Evolutionary conservation across 306 rosid genomes (phyloP).

Genomic region (Acacia melanoxylon): DNA sequence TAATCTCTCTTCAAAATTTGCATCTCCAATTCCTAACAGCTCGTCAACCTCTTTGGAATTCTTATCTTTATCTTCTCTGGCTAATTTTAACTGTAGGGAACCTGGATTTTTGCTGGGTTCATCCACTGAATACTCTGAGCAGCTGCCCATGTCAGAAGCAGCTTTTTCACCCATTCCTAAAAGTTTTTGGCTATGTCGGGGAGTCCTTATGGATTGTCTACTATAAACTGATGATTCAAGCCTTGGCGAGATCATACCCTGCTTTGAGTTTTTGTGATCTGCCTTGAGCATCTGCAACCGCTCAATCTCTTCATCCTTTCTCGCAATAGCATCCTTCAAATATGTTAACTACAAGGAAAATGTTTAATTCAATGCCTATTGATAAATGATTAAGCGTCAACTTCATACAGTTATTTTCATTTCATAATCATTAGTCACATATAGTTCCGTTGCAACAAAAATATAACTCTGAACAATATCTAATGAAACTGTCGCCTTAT

Average conservation of each 20-base stretch:
- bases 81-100: constrained; percentile 45
- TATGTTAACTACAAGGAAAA: constrained; percentile 65
- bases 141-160: constrained; percentile 63
- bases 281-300: constrained; percentile 61
- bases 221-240: constrained; percentile 65
- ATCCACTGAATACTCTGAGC: constrained; percentile 64
- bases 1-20: constrained; percentile 85
- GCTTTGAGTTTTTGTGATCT: constrained; percentile 47
- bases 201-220: constrained; percentile 55
- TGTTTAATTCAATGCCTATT: constrained; percentile 31
- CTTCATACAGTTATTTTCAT: constrained; percentile 22
- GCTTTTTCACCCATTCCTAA: constrained; percentile 44
- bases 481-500: not conserved
- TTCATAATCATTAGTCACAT: not conserved
- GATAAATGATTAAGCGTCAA: constrained; percentile 14
- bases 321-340: constrained; percentile 65
- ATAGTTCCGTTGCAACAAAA: constrained; percentile 15
- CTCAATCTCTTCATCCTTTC: constrained; percentile 85
- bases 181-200: constrained; percentile 45
- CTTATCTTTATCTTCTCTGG: constrained; percentile 44
- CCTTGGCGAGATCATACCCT: constrained; percentile 47
- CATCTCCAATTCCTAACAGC: constrained; percentile 81
- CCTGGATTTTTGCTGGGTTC: constrained; percentile 58
- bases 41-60: constrained; percentile 67
- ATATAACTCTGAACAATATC: not conserved